These are phyloP conservation scores for Suillus alpinus DNA, from an alignment of 768 basidiomycete species.

Conservation along the genomic window DNA sequence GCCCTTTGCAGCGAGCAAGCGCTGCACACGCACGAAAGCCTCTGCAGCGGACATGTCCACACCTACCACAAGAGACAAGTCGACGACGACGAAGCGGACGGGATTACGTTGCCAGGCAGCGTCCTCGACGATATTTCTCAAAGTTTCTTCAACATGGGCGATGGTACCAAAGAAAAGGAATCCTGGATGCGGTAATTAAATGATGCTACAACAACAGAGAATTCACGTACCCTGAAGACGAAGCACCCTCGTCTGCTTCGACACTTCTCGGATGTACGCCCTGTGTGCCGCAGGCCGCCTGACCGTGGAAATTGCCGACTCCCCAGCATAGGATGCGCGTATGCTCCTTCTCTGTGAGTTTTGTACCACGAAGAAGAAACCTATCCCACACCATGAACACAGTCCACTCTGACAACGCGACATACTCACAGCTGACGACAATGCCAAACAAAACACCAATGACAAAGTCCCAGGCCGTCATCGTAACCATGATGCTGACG, in stretches of 20 bases:
- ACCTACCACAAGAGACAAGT: slow-evolving; percentile 81
- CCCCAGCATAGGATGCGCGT: slow-evolving; percentile 78
- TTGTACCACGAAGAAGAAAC: slow-evolving; percentile 96
- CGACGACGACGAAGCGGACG: slow-evolving; percentile 87
- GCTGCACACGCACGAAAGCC: slow-evolving; percentile 88
- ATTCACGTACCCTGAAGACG: slow-evolving; percentile 67
- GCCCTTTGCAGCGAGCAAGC: slow-evolving; percentile 69
- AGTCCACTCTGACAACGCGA: not conserved
- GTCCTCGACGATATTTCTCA: slow-evolving; percentile 69
- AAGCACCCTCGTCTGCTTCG: slow-evolving; percentile 86
- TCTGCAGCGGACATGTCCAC: slow-evolving; percentile 96
- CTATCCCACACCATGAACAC: slow-evolving; percentile 32
- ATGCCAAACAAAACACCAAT: slow-evolving; percentile 92
- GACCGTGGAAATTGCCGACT: slow-evolving; percentile 85
- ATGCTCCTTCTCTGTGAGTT: slow-evolving; percentile 86
- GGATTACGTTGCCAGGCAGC: slow-evolving; percentile 72
- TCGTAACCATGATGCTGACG: slow-evolving; percentile 81
- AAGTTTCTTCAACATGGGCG: slow-evolving; percentile 81
- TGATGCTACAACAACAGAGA: not conserved
- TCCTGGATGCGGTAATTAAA: slow-evolving; percentile 34
- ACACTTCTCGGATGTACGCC: slow-evolving; percentile 88
- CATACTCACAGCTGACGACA: slow-evolving; percentile 74
- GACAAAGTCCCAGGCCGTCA: slow-evolving; percentile 95
- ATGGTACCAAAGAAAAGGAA: slow-evolving; percentile 96
- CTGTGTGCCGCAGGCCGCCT: slow-evolving; percentile 85